Conservation (phyloP, 768 basidiomycete genomes). For the Psilocybe tampanensis region DNA sequence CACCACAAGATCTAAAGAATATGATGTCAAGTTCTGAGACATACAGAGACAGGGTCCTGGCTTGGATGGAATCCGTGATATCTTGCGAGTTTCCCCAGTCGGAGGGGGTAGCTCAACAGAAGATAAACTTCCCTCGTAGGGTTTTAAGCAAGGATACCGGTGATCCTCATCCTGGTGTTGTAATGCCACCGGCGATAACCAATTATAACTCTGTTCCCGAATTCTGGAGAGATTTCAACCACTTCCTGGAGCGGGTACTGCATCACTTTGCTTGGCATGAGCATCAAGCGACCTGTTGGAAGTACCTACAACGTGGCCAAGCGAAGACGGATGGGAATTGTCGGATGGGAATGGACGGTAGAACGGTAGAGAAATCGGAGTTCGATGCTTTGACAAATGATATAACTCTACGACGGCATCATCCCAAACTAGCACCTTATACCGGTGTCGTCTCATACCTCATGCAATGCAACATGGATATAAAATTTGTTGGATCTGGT, state of each 20-base stretch:
- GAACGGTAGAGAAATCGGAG: background rate
- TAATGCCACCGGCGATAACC: background rate
- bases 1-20: conserved; percentile 8
- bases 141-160: background rate
- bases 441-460: conserved; percentile 25
- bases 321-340: conserved; percentile 8
- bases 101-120: background rate
- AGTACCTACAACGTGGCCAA: conserved; percentile 11
- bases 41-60: conserved; percentile 2
- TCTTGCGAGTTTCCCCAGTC: background rate
- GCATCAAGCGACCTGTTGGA: conserved; percentile 17
- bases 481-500: conserved; percentile 45
- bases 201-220: background rate
- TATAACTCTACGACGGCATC: background rate
- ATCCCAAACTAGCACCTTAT: background rate
- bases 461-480: conserved; percentile 46
- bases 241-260: background rate
- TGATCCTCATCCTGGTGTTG: conserved; percentile 10
- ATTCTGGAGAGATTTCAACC: conserved; percentile 4
- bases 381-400: background rate
- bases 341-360: conserved; percentile 10
- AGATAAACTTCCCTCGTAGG: background rate
- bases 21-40: background rate
- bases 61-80: conserved; percentile 14
- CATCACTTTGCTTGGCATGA: conserved; percentile 8